These are phyloP conservation scores for peach (Prunus persica) DNA, from an alignment of 306 rosid genomes.

Conservation along the genomic window Prunus_persica_NCBIv2 NC_034010.1:23886501-23887000, in stretches of 20 bases:
- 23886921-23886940: background rate
- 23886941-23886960: background rate
- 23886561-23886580: background rate
- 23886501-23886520: no score
- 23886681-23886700: background rate
- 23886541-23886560: background rate
- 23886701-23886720: background rate
- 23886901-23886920: background rate
- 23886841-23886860: slow-evolving; percentile 6
- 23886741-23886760: slow-evolving; percentile 3
- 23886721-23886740: background rate
- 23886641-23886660: no score
- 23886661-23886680: background rate
- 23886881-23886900: background rate
- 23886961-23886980: background rate
- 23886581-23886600: background rate
- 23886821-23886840: slow-evolving; percentile 11
- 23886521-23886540: background rate
- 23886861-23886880: background rate
- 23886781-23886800: background rate
- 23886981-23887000: slow-evolving; percentile 28
- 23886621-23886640: background rate
- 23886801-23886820: slow-evolving; percentile 13
- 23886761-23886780: background rate
- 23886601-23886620: background rate